These are phyloP conservation scores for Cucurbita maxima DNA, from an alignment of 306 rosid species.

Conservation along the genomic window DNA sequence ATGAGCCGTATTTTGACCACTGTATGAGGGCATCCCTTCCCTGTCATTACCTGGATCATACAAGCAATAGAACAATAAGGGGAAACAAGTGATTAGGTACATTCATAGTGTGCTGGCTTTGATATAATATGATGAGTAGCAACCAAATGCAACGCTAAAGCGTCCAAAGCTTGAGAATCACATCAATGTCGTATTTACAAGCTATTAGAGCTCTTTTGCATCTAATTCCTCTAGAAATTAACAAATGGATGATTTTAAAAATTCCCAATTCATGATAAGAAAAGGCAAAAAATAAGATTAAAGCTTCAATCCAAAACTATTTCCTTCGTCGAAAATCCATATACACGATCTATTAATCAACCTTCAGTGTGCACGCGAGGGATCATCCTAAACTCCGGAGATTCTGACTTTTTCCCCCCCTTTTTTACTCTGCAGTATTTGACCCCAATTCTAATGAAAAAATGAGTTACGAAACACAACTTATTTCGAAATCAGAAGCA, in stretches of 20 bases:
- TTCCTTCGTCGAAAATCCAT: not conserved
- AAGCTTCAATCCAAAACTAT: not conserved
- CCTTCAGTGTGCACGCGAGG: not conserved
- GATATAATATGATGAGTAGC: not conserved
- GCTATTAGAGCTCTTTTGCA: not conserved
- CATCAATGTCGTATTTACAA: not conserved
- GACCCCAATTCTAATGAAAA: not conserved
- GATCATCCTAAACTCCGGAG: not conserved
- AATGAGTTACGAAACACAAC: not conserved
- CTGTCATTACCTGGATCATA: conserved; percentile 34
- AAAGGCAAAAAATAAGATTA: not conserved
- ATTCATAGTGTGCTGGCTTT: too few species aligned
- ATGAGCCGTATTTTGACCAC: conserved; percentile 20
- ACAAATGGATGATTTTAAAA: not conserved
- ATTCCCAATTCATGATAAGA: too few species aligned
- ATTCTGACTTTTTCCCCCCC: not conserved
- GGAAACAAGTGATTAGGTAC: not conserved
- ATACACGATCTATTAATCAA: not conserved
- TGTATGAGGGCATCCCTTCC: conserved; percentile 29
- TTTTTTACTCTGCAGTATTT: not conserved
- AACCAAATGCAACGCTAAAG: not conserved
- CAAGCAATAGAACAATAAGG: conserved; percentile 1
- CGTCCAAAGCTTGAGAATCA: not conserved
- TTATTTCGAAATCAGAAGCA: not conserved
- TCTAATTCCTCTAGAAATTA: not conserved